phyloP scores from a whole-genome alignment of 129 eudicot genomes.

The Silybum marianum region DNA sequence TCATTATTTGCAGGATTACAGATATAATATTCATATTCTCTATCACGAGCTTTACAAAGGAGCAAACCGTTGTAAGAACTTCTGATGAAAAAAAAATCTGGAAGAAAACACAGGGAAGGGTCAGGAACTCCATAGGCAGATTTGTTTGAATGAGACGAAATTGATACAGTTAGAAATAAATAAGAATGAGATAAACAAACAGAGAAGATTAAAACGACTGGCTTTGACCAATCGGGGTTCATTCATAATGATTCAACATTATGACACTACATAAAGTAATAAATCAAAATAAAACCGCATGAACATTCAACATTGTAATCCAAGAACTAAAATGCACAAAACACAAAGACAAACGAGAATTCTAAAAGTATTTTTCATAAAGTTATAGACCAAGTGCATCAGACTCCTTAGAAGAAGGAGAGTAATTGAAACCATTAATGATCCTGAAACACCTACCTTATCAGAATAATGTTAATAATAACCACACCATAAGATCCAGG shows the following conservation, averaged over 20 bases:
- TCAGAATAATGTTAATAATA: background rate
- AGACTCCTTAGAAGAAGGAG: background rate
- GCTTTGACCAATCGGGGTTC: too few species aligned
- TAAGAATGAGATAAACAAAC: too few species aligned
- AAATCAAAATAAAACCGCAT: too few species aligned
- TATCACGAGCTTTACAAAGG: background rate
- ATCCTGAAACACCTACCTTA: background rate
- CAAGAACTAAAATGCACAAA: too few species aligned
- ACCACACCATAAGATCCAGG: background rate
- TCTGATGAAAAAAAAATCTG: background rate
- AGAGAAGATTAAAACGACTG: too few species aligned
- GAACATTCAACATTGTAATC: too few species aligned
- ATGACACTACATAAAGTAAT: too few species aligned
- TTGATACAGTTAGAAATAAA: background rate
- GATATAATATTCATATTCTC: background rate
- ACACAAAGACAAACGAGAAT: too few species aligned
- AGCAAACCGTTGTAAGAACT: background rate
- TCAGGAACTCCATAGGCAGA: background rate
- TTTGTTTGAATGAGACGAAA: background rate
- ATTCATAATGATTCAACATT: too few species aligned
- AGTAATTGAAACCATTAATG: background rate
- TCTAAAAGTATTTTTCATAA: too few species aligned
- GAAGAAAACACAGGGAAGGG: background rate
- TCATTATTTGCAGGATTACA: background rate
- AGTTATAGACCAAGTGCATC: background rate